Evolutionary conservation across 2,329 filamentous ascomycete genomes (phyloP).

Genomic region (Coleophoma eucalyptorum): DNA sequence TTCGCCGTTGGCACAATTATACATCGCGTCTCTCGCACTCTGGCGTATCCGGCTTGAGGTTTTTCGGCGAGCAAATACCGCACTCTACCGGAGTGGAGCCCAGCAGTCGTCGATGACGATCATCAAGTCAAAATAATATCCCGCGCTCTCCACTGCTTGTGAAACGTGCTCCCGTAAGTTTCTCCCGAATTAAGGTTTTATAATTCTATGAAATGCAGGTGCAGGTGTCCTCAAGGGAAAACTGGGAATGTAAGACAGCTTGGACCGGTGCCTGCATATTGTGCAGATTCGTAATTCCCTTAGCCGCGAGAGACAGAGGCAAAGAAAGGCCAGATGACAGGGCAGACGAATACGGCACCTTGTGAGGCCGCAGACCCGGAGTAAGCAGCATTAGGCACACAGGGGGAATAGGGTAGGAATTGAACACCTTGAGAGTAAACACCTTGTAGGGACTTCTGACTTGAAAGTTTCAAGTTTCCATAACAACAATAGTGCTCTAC

Average conservation of each 20-base stretch:
- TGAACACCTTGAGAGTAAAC: not conserved
- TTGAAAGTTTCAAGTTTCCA: not conserved
- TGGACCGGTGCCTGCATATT: conserved; percentile 1
- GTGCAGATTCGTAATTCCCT: not conserved
- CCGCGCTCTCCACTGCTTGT: not conserved
- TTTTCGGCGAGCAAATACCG: not conserved
- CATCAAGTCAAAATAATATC: not conserved
- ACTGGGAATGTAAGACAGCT: not conserved
- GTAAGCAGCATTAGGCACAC: not conserved
- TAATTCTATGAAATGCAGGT: not conserved
- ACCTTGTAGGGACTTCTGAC: not conserved
- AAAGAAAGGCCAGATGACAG: not conserved
- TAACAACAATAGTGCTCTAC: not conserved
- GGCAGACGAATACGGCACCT: not conserved
- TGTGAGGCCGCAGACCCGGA: not conserved
- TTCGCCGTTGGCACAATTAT: not conserved
- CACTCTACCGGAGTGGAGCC: not conserved
- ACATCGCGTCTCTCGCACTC: not conserved
- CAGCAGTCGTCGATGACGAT: not conserved
- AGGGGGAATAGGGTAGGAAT: not conserved
- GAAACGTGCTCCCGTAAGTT: conserved; percentile 1
- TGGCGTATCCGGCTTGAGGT: not conserved
- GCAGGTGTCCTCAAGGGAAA: not conserved
- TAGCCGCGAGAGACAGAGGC: too few species aligned
- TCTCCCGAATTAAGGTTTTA: not conserved